Base-by-base conservation (phyloP, 345 rosid species). In the Trapa incisa region DNA sequence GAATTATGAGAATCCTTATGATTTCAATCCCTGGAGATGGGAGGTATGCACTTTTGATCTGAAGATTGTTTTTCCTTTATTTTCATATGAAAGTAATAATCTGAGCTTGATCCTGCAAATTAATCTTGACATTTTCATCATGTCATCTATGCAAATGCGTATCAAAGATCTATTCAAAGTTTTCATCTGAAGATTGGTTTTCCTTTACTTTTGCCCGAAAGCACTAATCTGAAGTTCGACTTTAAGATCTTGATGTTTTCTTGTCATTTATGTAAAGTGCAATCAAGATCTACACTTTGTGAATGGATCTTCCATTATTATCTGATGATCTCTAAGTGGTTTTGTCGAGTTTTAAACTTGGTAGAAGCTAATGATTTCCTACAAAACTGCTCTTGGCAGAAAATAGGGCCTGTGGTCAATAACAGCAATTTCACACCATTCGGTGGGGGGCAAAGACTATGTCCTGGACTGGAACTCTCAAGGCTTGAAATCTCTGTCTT, bases 381-480 rank as follows among this genome's bases (percentile, higher is more conserved):
- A 3, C 3, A 38, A 33, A 58, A 58, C 5, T 35, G 63, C 15
- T 58, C 33, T 1, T 56, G 66, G 69, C 87, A 91, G 99, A 87
- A 83, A 72, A 81, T 77, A 32, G 90, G 79, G 71, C 75, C 74
- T 0, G 77, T 70, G 29, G 77, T 70, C 14, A 82, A 78, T 64
- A 93, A 83, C 76, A 88, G 67, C 36, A 75, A 76, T 81, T 94
- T 84, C 71, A 91, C 99, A 37, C 97, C 99, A 3, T 94, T 94
- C 79, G 99, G 99, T 56, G 99, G 99, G 13, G 99, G 99, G n/a
- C 99, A 91, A 56, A 83, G 99, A 76, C 83, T 94, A 12, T 94
- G 99, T 73, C 99, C 99, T 70, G 99, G 99, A 54, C 61, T 87
- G 62, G 99, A 94, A 66, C 80, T 94, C 42, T 88, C 99, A 8